Percentiles rank a stretch among this genome's conserved stretches.
These are phyloP conservation scores for Chaetomium globosum DNA, from an alignment of 2,329 filamentous ascomycete species.

Conservation along the genomic window DNA sequence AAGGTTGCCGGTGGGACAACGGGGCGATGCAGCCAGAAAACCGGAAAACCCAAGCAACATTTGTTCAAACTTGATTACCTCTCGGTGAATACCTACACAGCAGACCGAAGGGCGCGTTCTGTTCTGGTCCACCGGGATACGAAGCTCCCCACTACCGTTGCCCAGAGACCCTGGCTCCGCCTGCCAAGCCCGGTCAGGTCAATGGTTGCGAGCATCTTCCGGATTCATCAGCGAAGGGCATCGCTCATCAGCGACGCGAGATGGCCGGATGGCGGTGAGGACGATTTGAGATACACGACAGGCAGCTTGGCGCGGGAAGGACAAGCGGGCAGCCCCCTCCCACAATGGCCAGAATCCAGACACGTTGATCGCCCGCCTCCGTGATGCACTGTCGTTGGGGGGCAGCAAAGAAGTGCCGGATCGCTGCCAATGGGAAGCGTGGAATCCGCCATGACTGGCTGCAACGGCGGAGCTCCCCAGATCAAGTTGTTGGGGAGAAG, in stretches of 20 bases:
- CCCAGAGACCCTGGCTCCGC: conserved; percentile 13
- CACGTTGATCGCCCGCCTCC: conserved; percentile 14
- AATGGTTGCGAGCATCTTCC: conserved; percentile 6
- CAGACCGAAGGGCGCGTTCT: conserved; percentile 1
- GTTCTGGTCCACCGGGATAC: conserved; percentile 23
- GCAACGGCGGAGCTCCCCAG: conserved; percentile 12
- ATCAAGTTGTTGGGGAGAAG: conserved; percentile 11
- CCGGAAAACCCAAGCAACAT: background rate
- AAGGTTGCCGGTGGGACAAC: conserved; percentile 8
- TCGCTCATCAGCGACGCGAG: conserved; percentile 2
- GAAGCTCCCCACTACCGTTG: conserved; percentile 28
- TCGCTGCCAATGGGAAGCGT: conserved; percentile 28
- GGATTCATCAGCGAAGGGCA: conserved; percentile 10
- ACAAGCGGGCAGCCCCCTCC: background rate
- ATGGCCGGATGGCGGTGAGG: conserved; percentile 25
- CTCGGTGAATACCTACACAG: background rate
- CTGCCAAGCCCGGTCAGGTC: conserved; percentile 22
- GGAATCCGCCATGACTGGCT: conserved; percentile 1
- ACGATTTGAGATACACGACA: conserved; percentile 15
- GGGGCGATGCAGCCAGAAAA: conserved; percentile 6
- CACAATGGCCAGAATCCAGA: conserved; percentile 15
- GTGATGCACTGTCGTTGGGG: conserved; percentile 10
- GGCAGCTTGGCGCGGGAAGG: conserved; percentile 20
- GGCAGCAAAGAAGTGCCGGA: conserved; percentile 6
- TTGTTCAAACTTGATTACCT: background rate